Base-by-base conservation (phyloP, 306 rosid genomes). In the Lathyrus aphaca region DNA sequence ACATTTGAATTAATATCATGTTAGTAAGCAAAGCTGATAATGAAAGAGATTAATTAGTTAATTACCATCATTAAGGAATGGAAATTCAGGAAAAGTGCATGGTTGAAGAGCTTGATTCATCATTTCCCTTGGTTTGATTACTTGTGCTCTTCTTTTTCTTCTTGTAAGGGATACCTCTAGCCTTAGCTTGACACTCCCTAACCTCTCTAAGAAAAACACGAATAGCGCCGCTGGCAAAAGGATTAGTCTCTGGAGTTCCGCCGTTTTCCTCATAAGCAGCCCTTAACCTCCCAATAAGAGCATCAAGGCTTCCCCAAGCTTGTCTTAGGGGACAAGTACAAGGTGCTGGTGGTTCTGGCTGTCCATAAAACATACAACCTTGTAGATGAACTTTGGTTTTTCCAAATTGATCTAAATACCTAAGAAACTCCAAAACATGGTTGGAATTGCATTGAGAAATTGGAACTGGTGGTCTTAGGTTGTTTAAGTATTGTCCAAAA, bases 271-370 rank as follows among this genome's bases (percentile, higher is more conserved):
- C 99, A 59, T 91, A 95, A 23, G 99, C 99, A 49, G 99, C 99
- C 23, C 99, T 83, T n/a, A 95, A 90, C 35, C 99, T 72, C 12
- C 99, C 99, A 54, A 95, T 95, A 29, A 95, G 95, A 3, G 99
- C 97, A 61, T 95, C 99, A 14, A 95, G 96, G 82, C 97, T 91
- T 0, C 99, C 99, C 99, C 99, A 95, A 32, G 99, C 99, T 51
- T 95, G 99, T 11, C 97, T 72, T 2, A 95, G 87, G 0, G 99
- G 99, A 68, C 99, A 95, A 3, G 99, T 84, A 60, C 99, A 95
- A 3, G 99, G 99, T 6, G 97, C 95, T 1, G 99, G 99, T 0
- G 99, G 99, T 70, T 95, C 99, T 0, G 99, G 97, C 51, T 86
- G 95, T 3, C 99, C 99, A 42, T 74, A 95, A 66, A 91, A 95